These are phyloP conservation scores for Darksidea phi DNA, from an alignment of 495 filamentous ascomycete species.

Conservation along the genomic window DNA sequence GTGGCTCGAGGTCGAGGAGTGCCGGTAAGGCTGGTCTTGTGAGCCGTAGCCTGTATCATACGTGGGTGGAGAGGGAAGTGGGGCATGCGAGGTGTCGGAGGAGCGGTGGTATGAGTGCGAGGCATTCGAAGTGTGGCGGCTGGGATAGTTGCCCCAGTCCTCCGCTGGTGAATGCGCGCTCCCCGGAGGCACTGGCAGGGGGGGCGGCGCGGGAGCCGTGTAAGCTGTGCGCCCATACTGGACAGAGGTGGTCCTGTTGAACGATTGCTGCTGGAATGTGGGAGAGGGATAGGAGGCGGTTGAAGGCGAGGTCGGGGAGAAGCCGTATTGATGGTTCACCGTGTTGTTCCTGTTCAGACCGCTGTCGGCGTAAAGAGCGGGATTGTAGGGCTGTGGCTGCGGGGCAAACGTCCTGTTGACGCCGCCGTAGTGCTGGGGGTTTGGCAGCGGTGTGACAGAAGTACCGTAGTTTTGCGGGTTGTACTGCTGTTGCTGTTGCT, in stretches of 20 bases:
- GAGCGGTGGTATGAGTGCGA: constrained; percentile 47
- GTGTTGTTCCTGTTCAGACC: constrained; percentile 27
- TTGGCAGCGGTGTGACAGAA: constrained; percentile 57
- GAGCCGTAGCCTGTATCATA: constrained; percentile 26
- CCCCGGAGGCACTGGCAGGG: constrained; percentile 31
- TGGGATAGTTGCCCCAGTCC: constrained; percentile 44
- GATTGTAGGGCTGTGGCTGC: constrained; percentile 64
- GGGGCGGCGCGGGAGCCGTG: constrained; percentile 35
- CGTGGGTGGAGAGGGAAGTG: constrained; percentile 32
- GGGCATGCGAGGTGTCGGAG: constrained; percentile 32
- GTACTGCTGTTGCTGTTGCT: constrained; percentile 62
- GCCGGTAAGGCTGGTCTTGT: constrained; percentile 40
- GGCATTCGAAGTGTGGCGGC: constrained; percentile 50
- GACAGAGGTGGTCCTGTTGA: constrained; percentile 26
- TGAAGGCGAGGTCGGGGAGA: constrained; percentile 32
- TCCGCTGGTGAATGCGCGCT: constrained; percentile 20
- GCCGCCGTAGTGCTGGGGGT: constrained; percentile 44
- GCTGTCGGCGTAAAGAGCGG: constrained; percentile 55
- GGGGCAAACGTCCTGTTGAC: constrained; percentile 39
- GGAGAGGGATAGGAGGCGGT: constrained; percentile 29
- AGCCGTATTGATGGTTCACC: constrained; percentile 37
- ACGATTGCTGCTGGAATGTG: constrained; percentile 33
- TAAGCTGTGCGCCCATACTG: constrained; percentile 29
- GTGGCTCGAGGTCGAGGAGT: constrained; percentile 37
- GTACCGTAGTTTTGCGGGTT: constrained; percentile 80